A percentile compares a stretch with the other conserved stretches of the same genome.
phyloP scores from a whole-genome alignment of 352 stramenopile species.

The Phytophthora fragariaefolia region DNA sequence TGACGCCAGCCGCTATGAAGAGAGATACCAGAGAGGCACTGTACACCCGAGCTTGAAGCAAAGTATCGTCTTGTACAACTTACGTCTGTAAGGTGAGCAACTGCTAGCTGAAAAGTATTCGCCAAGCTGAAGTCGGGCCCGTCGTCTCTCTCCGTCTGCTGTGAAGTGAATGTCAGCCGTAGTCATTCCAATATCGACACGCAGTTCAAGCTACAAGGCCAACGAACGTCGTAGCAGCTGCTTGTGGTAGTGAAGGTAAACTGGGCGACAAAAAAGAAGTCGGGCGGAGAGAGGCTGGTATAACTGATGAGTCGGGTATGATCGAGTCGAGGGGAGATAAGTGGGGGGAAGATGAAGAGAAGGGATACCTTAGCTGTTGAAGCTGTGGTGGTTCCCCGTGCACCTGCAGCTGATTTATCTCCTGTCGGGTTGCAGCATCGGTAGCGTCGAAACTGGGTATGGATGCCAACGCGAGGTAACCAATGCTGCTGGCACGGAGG shows the following conservation, averaged over 20 bases:
- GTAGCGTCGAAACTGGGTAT: background rate
- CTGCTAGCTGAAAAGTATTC: constrained; percentile 23
- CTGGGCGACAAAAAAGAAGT: background rate
- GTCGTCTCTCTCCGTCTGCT: constrained; percentile 5
- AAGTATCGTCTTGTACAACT: background rate
- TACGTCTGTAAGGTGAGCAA: constrained; percentile 10
- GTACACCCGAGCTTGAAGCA: constrained; percentile 3
- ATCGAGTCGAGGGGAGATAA: constrained; percentile 18
- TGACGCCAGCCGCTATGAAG: constrained; percentile 8
- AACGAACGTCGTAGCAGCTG: background rate
- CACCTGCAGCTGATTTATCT: constrained; percentile 3
- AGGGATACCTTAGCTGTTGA: background rate
- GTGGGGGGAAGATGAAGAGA: constrained; percentile 3
- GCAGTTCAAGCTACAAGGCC: too few relatives aligned
- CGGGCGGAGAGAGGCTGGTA: constrained; percentile 9
- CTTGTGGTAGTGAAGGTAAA: constrained; percentile 5
- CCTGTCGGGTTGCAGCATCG: background rate
- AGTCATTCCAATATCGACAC: too few relatives aligned
- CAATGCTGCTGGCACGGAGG: background rate
- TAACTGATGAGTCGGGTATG: constrained; percentile 14
- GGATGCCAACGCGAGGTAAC: too few relatives aligned
- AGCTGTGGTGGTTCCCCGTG: background rate
- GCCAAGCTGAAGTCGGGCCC: constrained; percentile 13
- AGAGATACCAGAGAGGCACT: constrained; percentile 2
- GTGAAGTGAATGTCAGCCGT: background rate